Evolutionary conservation across 1,139 yeast species (phyloP).

Genomic region (Candida sanyaensis): DNA sequence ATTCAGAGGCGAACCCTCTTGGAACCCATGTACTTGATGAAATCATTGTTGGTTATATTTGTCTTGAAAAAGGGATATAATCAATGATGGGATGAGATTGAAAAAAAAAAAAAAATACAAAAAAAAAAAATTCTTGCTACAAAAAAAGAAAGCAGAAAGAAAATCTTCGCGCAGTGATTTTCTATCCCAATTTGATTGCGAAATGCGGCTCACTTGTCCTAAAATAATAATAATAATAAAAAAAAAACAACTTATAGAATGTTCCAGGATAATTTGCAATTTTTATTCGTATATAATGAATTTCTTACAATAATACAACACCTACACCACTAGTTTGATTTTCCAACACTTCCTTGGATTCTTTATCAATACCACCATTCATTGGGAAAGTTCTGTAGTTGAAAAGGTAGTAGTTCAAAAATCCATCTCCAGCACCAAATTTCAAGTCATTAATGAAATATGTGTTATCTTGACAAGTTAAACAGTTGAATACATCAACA

Average conservation of each 20-base stretch:
- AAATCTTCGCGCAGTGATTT: no score
- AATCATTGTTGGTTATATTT: constrained; percentile 52
- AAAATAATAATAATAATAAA: neutral
- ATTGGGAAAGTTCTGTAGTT: constrained; percentile 84
- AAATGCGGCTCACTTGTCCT: no score
- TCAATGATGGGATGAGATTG: constrained; percentile 7
- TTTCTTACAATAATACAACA: constrained; percentile 68
- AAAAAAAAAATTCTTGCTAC: neutral
- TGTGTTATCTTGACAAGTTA: constrained; percentile 87
- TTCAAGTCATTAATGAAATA: constrained; percentile 78
- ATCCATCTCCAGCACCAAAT: constrained; percentile 95
- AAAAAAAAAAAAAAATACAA: constrained; percentile 6
- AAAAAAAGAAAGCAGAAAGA: neutral
- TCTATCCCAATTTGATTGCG: no score
- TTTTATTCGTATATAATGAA: neutral
- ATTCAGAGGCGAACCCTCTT: constrained; percentile 91
- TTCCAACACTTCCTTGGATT: constrained; percentile 50
- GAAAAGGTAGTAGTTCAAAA: constrained; percentile 85
- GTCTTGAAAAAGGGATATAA: neutral
- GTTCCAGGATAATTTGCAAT: neutral
- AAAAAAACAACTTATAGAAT: neutral
- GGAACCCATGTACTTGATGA: constrained; percentile 97
- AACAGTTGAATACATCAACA: constrained; percentile 92
- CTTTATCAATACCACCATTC: constrained; percentile 70
- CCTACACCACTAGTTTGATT: constrained; percentile 80